Evolutionary conservation across 768 basidiomycete genomes (phyloP).

Genomic region (Lactarius tabidus): DNA sequence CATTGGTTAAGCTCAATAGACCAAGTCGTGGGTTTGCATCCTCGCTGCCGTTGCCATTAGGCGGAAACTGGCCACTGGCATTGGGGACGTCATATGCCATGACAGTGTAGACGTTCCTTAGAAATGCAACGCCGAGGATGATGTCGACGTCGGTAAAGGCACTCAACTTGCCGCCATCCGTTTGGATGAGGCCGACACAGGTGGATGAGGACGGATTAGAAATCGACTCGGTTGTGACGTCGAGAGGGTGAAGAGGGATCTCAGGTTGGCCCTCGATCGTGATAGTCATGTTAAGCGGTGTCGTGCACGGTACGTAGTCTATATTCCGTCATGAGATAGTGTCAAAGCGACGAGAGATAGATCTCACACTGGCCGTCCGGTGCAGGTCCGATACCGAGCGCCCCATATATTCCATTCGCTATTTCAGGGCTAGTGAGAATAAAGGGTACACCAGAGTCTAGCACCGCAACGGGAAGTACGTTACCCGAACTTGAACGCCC

Average conservation of each 20-base stretch:
- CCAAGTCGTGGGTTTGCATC: slow-evolving; percentile 48
- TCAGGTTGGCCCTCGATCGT: slow-evolving; percentile 54
- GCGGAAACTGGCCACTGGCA: slow-evolving; percentile 43
- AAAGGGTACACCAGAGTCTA: slow-evolving; percentile 67
- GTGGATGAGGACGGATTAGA: slow-evolving; percentile 39
- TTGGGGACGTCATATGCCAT: slow-evolving; percentile 58
- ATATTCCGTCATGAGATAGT: slow-evolving; percentile 17
- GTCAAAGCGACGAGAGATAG: neutral
- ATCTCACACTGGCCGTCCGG: slow-evolving; percentile 61
- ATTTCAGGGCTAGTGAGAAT: slow-evolving; percentile 58
- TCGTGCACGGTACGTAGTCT: slow-evolving; percentile 75
- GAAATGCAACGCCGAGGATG: slow-evolving; percentile 74
- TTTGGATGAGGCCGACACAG: slow-evolving; percentile 69
- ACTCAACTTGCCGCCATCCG: slow-evolving; percentile 43
- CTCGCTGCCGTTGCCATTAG: slow-evolving; percentile 19
- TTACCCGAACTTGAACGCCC: slow-evolving; percentile 38
- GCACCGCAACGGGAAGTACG: slow-evolving; percentile 55
- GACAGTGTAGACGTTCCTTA: slow-evolving; percentile 73
- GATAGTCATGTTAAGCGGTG: slow-evolving; percentile 68
- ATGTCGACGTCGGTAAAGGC: slow-evolving; percentile 50
- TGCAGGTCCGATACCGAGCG: slow-evolving; percentile 56
- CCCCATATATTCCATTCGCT: slow-evolving; percentile 76
- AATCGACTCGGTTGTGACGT: slow-evolving; percentile 53
- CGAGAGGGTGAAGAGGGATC: slow-evolving; percentile 69
- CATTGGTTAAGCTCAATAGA: slow-evolving; percentile 58